phyloP scores from a whole-genome alignment of 371 early-diverging fungal species.

The Syncephalastrum monosporum region DNA sequence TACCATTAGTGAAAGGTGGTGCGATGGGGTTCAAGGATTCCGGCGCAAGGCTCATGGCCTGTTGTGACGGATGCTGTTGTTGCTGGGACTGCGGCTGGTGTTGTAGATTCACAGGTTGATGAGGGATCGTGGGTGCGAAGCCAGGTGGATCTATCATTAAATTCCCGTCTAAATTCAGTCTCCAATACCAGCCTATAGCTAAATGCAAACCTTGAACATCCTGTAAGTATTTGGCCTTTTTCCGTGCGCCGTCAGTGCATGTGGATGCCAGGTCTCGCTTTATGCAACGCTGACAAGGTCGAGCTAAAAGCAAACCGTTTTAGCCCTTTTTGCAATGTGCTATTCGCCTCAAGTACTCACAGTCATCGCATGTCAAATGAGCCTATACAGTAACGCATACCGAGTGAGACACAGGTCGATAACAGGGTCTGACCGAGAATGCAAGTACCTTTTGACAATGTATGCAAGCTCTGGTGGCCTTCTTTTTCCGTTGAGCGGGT shows the following conservation, averaged over 20 bases:
- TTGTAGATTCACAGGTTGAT: neutral
- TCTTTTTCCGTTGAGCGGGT: conserved; percentile 24
- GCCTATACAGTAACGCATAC: conserved; percentile 15
- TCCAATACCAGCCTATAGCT: conserved; percentile 10
- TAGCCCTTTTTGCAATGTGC: neutral
- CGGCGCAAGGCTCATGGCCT: conserved; percentile 4
- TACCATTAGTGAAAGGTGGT: conserved; percentile 9
- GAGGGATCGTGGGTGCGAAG: neutral
- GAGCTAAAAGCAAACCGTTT: conserved; percentile 17
- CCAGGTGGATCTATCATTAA: too few species aligned
- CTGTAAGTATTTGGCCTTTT: conserved; percentile 76
- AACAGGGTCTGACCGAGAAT: too few species aligned
- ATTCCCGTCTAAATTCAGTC: conserved; percentile 1
- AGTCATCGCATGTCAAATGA: conserved; percentile 35
- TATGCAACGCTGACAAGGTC: conserved; percentile 35
- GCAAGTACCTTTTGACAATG: conserved; percentile 32
- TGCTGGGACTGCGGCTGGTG: conserved; percentile 6
- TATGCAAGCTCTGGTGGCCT: conserved; percentile 31
- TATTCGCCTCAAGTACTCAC: conserved; percentile 14
- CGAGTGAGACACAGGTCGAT: neutral
- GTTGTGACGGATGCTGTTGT: conserved; percentile 4
- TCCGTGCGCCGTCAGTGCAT: conserved; percentile 32
- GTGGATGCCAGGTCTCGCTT: conserved; percentile 30
- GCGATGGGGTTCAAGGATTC: neutral
- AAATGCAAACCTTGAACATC: conserved; percentile 39